Base-by-base conservation (phyloP, 805 yeast genomes). In the Myxozyma geophila region DNA sequence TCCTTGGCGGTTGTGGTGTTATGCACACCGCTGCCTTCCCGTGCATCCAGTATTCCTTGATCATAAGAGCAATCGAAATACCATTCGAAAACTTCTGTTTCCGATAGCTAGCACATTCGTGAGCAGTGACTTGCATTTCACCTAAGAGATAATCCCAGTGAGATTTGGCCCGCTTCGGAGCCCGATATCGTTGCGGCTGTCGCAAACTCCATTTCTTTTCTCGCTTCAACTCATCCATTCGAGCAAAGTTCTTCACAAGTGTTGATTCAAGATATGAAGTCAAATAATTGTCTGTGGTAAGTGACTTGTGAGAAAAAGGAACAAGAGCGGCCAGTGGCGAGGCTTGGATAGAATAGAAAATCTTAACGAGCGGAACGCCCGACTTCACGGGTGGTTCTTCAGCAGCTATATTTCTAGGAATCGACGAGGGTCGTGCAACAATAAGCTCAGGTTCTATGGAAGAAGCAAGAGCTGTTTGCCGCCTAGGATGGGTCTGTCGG, bases 201-300 rank as follows among this genome's bases (percentile, higher is more conserved):
- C 96, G 81, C 58, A 95, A 78, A 23, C 96, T 87, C 98, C 99
- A 95, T 70, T 89, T 86, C 1, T 90, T 89, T 62, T 88, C 87
- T 53, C 96, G 80, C 74, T 91, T 90, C 67, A 95, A 80, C 74
- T 93, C 98, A 72, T 93, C 98, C 53, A 95, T 92, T 65, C 98
- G 62, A 1, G 96, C 88, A 70, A 91, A 89, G 19, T 91, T 85
- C 10, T 92, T 97, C 0, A 96, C 90, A 2, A 93, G 86, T 73
- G 92, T 89, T 2, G 97, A 97, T 73, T 95, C 99, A 13, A 90
- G 83, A 40, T 92, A 78, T 0, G 96, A 90, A 70, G 88, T 84
- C 72, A 91, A 96, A 76, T 85, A 95, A 61, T 89, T 85, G 57
- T 90, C 93, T 0, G 98, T 89, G 39, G 92, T 85, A 44, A 93